Evolutionary conservation across 2,329 filamentous ascomycete species (phyloP).

Genomic region (Septoria petroselini): DNA sequence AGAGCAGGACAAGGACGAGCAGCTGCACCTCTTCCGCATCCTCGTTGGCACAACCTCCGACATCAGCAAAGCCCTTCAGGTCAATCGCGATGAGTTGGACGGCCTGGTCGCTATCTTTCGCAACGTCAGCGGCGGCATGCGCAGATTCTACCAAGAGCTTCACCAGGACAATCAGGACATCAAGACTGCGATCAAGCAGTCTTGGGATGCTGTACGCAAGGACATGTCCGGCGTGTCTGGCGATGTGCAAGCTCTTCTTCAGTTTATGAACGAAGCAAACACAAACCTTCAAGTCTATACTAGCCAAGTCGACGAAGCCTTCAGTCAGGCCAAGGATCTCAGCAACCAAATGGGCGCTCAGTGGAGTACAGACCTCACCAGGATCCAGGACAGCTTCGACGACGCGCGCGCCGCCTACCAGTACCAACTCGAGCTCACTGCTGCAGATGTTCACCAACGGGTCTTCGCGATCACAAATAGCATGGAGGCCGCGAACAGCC

Average conservation of each 20-base stretch:
- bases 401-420: conserved; percentile 1
- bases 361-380: not conserved
- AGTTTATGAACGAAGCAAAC: conserved; percentile 4
- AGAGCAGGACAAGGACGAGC: conserved; percentile 54
- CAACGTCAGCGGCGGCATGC: conserved; percentile 16
- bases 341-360: conserved; percentile 2
- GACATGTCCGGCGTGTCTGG: conserved; percentile 8
- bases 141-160: conserved; percentile 21
- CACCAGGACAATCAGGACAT: conserved; percentile 18
- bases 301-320: conserved; percentile 1
- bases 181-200: conserved; percentile 7
- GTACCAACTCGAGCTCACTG: conserved; percentile 5
- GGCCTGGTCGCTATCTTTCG: conserved; percentile 14
- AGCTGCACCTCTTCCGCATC: conserved; percentile 23
- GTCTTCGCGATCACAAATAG: conserved; percentile 7
- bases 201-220: conserved; percentile 3
- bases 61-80: conserved; percentile 3
- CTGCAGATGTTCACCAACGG: conserved; percentile 2
- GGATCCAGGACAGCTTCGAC: conserved; percentile 1
- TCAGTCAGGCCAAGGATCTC: conserved; percentile 4
- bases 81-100: conserved; percentile 17
- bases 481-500: conserved; percentile 2
- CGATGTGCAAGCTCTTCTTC: conserved; percentile 1
- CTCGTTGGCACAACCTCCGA: not conserved
- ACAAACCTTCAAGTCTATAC: conserved; percentile 1